These are phyloP conservation scores for Ruellia speciosa DNA, from an alignment of 305 asterid species.

Conservation along the genomic window DNA sequence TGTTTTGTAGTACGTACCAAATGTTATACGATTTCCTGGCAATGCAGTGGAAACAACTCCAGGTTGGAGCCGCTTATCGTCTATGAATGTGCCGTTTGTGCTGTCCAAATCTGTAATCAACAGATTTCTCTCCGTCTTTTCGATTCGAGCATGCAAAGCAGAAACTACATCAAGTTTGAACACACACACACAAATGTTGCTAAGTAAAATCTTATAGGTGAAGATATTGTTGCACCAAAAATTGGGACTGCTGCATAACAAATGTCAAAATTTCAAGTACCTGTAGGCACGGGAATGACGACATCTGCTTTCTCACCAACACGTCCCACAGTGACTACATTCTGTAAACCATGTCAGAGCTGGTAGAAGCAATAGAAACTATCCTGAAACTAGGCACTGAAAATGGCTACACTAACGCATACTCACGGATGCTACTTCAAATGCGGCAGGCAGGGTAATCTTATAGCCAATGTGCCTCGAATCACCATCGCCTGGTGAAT, in stretches of 20 bases:
- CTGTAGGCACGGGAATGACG: conserved; percentile 87
- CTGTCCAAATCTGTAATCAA: conserved; percentile 73
- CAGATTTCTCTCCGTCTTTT: conserved; percentile 53
- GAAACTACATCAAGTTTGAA: conserved; percentile 41
- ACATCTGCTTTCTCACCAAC: conserved; percentile 58
- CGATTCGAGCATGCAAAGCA: conserved; percentile 65
- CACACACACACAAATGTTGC: not conserved
- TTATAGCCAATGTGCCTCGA: conserved; percentile 70
- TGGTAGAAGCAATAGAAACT: too few species aligned
- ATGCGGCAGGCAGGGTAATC: conserved; percentile 54
- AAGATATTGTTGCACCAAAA: not conserved
- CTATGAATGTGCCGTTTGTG: conserved; percentile 83
- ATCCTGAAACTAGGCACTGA: too few species aligned
- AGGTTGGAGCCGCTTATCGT: conserved; percentile 60
- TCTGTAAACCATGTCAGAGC: conserved; percentile 21
- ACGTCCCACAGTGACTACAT: conserved; percentile 63
- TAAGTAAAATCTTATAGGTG: not conserved
- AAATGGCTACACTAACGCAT: not conserved
- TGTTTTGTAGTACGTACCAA: conserved; percentile 37
- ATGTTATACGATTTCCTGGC: conserved; percentile 62
- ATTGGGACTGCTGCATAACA: not conserved
- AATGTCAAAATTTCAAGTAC: conserved; percentile 21
- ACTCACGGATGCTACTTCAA: conserved; percentile 67
- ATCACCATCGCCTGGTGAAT: conserved; percentile 66
- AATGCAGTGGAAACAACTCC: conserved; percentile 55